Evolutionary conservation across 805 yeast genomes (phyloP).

Genomic region (Metschnikowia anglica): DNA sequence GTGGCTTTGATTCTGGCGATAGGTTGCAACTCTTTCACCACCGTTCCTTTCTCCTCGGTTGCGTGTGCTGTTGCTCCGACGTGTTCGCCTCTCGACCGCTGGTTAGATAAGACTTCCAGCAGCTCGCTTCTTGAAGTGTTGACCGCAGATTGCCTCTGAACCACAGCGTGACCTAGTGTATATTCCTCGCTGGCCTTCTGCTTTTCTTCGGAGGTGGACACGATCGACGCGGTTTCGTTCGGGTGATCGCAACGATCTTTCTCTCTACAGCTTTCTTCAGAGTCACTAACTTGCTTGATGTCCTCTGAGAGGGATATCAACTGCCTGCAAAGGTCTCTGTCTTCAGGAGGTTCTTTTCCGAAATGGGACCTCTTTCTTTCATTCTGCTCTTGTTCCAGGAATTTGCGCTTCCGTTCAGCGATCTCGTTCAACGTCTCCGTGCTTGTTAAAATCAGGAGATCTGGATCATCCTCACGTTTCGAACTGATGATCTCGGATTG

Average conservation of each 20-base stretch:
- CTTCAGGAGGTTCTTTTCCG: neutral
- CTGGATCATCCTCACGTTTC: too few relatives aligned
- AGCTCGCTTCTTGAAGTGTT: constrained; percentile 5
- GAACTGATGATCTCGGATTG: too few relatives aligned
- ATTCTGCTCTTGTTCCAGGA: neutral
- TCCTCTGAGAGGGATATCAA: neutral
- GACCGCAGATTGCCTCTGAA: constrained; percentile 2
- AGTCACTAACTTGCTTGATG: constrained; percentile 14
- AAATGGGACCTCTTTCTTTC: neutral
- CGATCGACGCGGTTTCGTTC: constrained; percentile 4
- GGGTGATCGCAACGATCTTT: neutral
- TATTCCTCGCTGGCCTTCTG: neutral
- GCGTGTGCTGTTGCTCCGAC: neutral
- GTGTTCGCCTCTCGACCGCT: neutral
- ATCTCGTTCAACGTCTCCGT: too few relatives aligned
- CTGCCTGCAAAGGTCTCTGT: neutral
- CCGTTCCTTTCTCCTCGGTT: constrained; percentile 1
- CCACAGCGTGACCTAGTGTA: neutral
- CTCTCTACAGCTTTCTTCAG: constrained; percentile 9
- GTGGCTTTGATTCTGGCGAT: neutral
- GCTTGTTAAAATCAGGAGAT: too few relatives aligned
- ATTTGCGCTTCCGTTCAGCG: too few relatives aligned
- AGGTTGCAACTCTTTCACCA: neutral
- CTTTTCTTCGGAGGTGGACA: constrained; percentile 11
- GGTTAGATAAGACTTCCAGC: neutral